A percentile compares a stretch with the other conserved stretches of the same genome.
These are phyloP conservation scores for Viridothelium virens DNA, from an alignment of 495 filamentous ascomycete genomes.

Conservation along the genomic window DNA sequence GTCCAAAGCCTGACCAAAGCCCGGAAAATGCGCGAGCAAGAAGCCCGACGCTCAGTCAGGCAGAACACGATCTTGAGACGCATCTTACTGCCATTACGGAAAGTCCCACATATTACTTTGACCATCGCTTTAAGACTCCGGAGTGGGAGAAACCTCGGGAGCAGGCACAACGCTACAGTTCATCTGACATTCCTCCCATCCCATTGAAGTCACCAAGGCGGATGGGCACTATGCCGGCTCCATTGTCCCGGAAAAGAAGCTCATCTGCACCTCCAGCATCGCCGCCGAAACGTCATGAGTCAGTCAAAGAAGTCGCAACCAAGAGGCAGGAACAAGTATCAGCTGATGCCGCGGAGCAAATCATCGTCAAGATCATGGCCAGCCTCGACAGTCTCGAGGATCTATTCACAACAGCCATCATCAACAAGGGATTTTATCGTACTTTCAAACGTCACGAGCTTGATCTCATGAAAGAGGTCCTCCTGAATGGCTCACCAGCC, in stretches of 20 bases:
- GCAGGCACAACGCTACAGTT: constrained; percentile 3
- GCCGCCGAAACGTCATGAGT: neutral
- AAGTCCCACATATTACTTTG: constrained; percentile 11
- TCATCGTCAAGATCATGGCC: constrained; percentile 47
- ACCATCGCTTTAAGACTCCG: constrained; percentile 5
- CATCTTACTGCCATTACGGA: constrained; percentile 27
- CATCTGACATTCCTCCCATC: neutral
- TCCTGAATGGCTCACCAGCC: constrained; percentile 52
- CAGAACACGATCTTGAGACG: constrained; percentile 31
- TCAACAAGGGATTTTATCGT: constrained; percentile 52
- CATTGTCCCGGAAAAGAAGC: constrained; percentile 1
- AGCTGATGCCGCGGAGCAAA: constrained; percentile 39
- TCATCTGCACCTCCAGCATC: constrained; percentile 11
- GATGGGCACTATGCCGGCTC: neutral
- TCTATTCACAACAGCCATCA: constrained; percentile 49
- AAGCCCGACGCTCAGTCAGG: constrained; percentile 36
- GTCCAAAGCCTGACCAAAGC: constrained; percentile 6
- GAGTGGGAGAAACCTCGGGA: constrained; percentile 9
- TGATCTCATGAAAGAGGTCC: constrained; percentile 46
- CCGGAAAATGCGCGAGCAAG: constrained; percentile 2
- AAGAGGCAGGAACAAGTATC: constrained; percentile 18
- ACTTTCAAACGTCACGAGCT: constrained; percentile 56
- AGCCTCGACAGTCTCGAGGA: constrained; percentile 47
- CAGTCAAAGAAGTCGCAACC: constrained; percentile 1
- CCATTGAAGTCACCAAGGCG: neutral